A percentile compares a stretch with the other conserved stretches of the same genome.
Conservation (phyloP, 305 asterid genomes). For the Fraxinus greggii region DNA sequence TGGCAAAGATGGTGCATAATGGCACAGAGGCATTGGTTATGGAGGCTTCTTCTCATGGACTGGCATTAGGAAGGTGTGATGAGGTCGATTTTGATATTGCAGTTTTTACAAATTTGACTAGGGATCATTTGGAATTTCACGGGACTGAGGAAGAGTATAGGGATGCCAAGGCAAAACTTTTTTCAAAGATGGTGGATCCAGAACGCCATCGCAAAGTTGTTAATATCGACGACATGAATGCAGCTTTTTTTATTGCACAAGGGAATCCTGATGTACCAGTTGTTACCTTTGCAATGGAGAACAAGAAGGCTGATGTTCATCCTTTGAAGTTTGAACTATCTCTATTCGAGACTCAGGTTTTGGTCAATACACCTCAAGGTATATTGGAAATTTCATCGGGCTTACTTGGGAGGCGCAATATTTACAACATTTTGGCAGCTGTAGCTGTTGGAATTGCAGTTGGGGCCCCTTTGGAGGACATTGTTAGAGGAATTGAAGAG, state of each 20-base stretch:
- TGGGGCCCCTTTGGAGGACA: slow-evolving; percentile 96
- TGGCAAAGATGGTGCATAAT: slow-evolving; percentile 88
- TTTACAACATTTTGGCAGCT: slow-evolving; percentile 87
- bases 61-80: slow-evolving; percentile 68
- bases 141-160: slow-evolving; percentile 70
- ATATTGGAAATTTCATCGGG: slow-evolving; percentile 94
- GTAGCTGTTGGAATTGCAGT: slow-evolving; percentile 94
- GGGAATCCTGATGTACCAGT: slow-evolving; percentile 82
- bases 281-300: slow-evolving; percentile 83
- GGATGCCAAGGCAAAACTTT: slow-evolving; percentile 67
- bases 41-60: slow-evolving; percentile 75
- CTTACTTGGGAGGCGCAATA: slow-evolving; percentile 85
- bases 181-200: slow-evolving; percentile 81
- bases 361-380: slow-evolving; percentile 90
- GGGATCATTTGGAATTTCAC: slow-evolving; percentile 68
- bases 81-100: slow-evolving; percentile 93
- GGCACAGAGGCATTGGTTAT: slow-evolving; percentile 89
- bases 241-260: slow-evolving; percentile 63
- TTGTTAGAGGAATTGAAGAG: slow-evolving; percentile 96
- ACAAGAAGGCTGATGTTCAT: slow-evolving; percentile 83
- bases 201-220: slow-evolving; percentile 81
- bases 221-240: slow-evolving; percentile 80
- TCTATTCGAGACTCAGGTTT: slow-evolving; percentile 88
- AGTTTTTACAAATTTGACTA: slow-evolving; percentile 69
- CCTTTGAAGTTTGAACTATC: slow-evolving; percentile 77